A percentile compares a stretch with the other conserved stretches of the same genome.
These are phyloP conservation scores for Crithidia sp. DNA, from an alignment of 208 protist species.

Conservation along the genomic window DNA sequence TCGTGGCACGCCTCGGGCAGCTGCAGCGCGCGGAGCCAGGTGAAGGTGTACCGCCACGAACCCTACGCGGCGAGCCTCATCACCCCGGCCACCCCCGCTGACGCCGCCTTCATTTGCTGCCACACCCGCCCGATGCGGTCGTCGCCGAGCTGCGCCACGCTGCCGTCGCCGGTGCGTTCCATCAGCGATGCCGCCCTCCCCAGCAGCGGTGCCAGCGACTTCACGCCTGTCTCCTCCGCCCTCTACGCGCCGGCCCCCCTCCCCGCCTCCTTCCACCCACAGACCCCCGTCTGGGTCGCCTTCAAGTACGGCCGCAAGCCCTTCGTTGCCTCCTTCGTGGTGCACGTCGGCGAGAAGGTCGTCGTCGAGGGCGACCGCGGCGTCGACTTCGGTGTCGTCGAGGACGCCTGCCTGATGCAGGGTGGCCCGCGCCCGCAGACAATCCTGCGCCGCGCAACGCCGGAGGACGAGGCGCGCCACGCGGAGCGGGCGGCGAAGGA, in stretches of 20 bases:
- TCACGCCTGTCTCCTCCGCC: background rate
- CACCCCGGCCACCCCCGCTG: constrained; percentile 22
- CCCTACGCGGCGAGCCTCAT: constrained; percentile 63
- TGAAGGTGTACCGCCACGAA: constrained; percentile 62
- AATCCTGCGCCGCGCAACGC: constrained; percentile 43
- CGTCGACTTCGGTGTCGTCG: constrained; percentile 69
- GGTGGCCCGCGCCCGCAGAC: constrained; percentile 1
- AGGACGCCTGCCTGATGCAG: constrained; percentile 26
- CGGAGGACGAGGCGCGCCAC: constrained; percentile 50
- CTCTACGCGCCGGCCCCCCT: constrained; percentile 4
- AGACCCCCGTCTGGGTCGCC: constrained; percentile 42
- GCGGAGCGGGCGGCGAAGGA: constrained; percentile 43
- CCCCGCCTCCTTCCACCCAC: constrained; percentile 12
- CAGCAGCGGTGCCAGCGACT: constrained; percentile 12
- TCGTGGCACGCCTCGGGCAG: constrained; percentile 20
- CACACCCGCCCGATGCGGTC: constrained; percentile 18
- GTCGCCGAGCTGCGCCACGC: constrained; percentile 8
- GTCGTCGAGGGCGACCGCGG: constrained; percentile 84
- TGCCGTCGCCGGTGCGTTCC: constrained; percentile 18
- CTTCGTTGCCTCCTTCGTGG: constrained; percentile 40
- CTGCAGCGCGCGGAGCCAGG: constrained; percentile 4
- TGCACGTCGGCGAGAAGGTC: constrained; percentile 47
- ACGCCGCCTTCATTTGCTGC: constrained; percentile 24
- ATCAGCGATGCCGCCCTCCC: constrained; percentile 10
- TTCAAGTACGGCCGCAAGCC: constrained; percentile 84